Percentiles rank a stretch among this genome's conserved stretches.
These are phyloP conservation scores for Claviceps digitariae DNA, from an alignment of 2,329 filamentous ascomycete species.

Conservation along the genomic window DNA sequence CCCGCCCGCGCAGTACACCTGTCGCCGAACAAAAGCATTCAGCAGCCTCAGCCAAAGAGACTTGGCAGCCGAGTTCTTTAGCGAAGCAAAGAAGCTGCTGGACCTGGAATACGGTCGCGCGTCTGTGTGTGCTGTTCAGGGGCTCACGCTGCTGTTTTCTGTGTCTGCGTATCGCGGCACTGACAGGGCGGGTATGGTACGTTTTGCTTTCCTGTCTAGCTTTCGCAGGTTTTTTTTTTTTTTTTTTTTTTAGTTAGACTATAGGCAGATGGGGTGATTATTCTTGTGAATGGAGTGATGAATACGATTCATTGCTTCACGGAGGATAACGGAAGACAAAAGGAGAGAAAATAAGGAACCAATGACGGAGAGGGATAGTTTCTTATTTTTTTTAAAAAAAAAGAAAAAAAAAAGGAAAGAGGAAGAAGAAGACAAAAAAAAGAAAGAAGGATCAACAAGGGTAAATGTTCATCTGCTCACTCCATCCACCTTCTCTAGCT, in stretches of 20 bases:
- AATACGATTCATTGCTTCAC: too few species aligned
- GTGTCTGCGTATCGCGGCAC: slow-evolving; percentile 7
- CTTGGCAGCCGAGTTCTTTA: slow-evolving; percentile 10
- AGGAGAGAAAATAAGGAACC: too few species aligned
- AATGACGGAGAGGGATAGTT: too few species aligned
- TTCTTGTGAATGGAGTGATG: too few species aligned
- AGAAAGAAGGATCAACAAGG: too few species aligned
- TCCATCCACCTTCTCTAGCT: slow-evolving; percentile 1
- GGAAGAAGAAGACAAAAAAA: not conserved
- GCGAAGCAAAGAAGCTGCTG: slow-evolving; percentile 13
- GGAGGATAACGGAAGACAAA: too few species aligned
- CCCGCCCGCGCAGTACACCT: slow-evolving; percentile 10
- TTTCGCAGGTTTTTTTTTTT: not conserved
- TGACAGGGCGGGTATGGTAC: slow-evolving; percentile 8
- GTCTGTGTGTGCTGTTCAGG: slow-evolving; percentile 12
- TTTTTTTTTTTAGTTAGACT: too few species aligned
- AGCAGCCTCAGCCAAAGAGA: slow-evolving; percentile 7
- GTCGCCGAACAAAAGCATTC: slow-evolving; percentile 9
- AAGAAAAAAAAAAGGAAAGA: not conserved
- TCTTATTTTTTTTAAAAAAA: too few species aligned
- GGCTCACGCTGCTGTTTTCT: slow-evolving; percentile 9
- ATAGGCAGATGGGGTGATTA: too few species aligned
- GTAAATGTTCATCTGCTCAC: too few species aligned
- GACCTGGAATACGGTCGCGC: slow-evolving; percentile 10
- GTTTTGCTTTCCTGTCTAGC: too few species aligned